These are phyloP conservation scores for Salicornia ramosissima DNA, from an alignment of 148 eudicot species.

Conservation along the genomic window DNA sequence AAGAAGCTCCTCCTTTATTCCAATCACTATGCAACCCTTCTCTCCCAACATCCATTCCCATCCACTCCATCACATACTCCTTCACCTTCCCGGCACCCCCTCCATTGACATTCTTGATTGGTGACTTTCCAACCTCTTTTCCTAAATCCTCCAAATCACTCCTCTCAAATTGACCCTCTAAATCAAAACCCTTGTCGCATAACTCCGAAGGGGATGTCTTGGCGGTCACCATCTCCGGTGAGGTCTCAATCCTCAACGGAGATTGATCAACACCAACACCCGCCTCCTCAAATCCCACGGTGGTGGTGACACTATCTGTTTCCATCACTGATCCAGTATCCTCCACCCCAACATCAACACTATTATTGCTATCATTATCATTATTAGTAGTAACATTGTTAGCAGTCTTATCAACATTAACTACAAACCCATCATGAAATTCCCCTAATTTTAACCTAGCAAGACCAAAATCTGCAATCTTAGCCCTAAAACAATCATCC, in stretches of 20 bases:
- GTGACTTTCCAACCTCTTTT: constrained; percentile 23
- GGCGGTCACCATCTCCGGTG: constrained; percentile 54
- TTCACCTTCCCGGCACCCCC: constrained; percentile 50
- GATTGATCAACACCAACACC: constrained; percentile 43
- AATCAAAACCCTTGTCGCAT: constrained; percentile 41
- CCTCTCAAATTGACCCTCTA: constrained; percentile 9
- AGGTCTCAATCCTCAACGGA: constrained; percentile 54
- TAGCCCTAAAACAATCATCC: constrained; percentile 56
- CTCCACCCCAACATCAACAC: constrained; percentile 35
- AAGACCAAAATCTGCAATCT: constrained; percentile 84
- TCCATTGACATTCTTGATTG: constrained; percentile 32
- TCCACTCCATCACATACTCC: constrained; percentile 96
- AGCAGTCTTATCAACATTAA: constrained; percentile 17
- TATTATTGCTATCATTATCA: constrained; percentile 14
- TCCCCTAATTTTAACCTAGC: constrained; percentile 62
- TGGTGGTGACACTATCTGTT: constrained; percentile 62
- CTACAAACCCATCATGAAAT: constrained; percentile 10
- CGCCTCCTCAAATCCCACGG: constrained; percentile 56
- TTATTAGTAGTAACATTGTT: constrained; percentile 27
- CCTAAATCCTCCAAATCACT: neutral
- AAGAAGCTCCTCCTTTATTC: constrained; percentile 42
- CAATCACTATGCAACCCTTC: constrained; percentile 51
- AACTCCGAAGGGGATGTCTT: constrained; percentile 42
- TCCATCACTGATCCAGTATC: constrained; percentile 60
- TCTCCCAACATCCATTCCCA: constrained; percentile 68